A percentile compares a stretch with the other conserved stretches of the same genome.
Conservation (phyloP, 2,329 filamentous ascomycete species). For the Colletotrichum truncatum region DNA sequence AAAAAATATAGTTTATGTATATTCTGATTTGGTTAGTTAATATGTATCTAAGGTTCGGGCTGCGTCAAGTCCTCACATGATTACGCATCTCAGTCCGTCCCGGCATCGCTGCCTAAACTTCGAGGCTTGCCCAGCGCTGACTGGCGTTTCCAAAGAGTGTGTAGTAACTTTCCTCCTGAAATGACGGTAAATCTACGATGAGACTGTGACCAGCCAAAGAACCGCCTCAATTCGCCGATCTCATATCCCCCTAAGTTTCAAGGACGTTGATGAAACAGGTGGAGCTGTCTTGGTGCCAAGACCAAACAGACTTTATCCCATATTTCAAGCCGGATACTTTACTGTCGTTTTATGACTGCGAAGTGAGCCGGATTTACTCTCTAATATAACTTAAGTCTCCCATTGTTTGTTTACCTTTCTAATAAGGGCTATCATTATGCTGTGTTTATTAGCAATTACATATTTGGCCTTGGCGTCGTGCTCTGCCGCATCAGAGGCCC, state of each 20-base stretch:
- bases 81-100: too few species aligned
- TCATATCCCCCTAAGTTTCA: constrained; percentile 21
- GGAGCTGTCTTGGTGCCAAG: constrained; percentile 1
- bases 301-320: constrained; percentile 6
- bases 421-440: not conserved
- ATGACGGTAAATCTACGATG: not conserved
- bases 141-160: not conserved
- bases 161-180: not conserved
- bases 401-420: not conserved
- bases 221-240: not conserved
- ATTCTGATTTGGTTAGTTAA: too few species aligned
- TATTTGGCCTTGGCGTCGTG: constrained; percentile 2
- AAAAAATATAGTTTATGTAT: too few species aligned
- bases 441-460: not conserved
- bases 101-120: too few species aligned
- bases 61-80: too few species aligned
- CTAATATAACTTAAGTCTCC: too few species aligned
- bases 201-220: constrained; percentile 7
- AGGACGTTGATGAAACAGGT: constrained; percentile 20
- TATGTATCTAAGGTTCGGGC: too few species aligned
- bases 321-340: not conserved
- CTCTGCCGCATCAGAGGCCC: constrained; percentile 2
- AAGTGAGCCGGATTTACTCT: too few species aligned
- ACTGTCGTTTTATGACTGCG: constrained; percentile 1
- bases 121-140: too few species aligned